Conservation (phyloP, 352 stramenopile genomes). For the Sclerospora graminicola region DNA sequence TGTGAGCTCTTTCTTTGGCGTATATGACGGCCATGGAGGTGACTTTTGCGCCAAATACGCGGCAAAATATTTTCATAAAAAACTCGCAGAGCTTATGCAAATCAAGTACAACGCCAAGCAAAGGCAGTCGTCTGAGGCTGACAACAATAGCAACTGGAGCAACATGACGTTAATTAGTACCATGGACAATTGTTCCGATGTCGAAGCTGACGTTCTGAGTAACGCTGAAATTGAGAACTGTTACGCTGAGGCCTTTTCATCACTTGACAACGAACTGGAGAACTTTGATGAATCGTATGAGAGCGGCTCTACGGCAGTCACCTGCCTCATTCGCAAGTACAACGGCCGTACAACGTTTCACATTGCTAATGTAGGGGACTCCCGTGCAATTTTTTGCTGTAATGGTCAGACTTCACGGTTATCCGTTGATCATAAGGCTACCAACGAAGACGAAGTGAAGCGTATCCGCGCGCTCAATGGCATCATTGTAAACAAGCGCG, state of each 20-base stretch:
- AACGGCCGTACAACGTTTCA: constrained; percentile 52
- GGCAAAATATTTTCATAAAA: constrained; percentile 53
- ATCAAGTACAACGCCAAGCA: constrained; percentile 29
- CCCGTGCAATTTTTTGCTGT: constrained; percentile 55
- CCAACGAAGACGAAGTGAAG: constrained; percentile 62
- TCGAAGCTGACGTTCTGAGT: constrained; percentile 39
- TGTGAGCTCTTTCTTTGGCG: constrained; percentile 70
- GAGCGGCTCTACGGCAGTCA: constrained; percentile 69
- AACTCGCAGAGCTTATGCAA: constrained; percentile 35
- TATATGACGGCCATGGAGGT: constrained; percentile 76
- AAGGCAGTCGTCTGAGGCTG: constrained; percentile 16
- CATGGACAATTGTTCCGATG: constrained; percentile 20
- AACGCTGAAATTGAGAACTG: constrained; percentile 50
- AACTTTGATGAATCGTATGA: constrained; percentile 54
- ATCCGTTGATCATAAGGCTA: constrained; percentile 69
- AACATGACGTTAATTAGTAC: constrained; percentile 40
- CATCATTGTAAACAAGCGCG: constrained; percentile 80
- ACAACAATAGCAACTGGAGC: constrained; percentile 33
- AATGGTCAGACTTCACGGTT: constrained; percentile 39
- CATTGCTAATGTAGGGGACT: constrained; percentile 74
- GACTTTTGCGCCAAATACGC: constrained; percentile 76
- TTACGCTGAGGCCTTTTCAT: constrained; percentile 48
- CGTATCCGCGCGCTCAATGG: constrained; percentile 63
- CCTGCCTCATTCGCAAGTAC: constrained; percentile 51
- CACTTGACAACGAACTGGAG: constrained; percentile 53